Conservation (phyloP, 164 flowering plant genomes). For the Umbilicus rupestris region DNA sequence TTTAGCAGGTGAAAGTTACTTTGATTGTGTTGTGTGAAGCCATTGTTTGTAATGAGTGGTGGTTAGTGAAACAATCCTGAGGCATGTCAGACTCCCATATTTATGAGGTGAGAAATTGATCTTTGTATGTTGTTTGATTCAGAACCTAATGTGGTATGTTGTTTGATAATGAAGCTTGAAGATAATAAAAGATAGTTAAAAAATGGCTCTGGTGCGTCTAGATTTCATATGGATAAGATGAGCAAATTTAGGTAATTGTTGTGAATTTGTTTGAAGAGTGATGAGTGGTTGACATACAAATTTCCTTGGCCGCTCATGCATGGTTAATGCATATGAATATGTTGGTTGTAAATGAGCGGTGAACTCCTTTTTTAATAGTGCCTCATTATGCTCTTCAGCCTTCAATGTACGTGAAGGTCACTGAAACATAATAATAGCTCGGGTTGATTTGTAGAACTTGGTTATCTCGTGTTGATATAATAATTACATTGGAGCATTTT, state of each 20-base stretch:
- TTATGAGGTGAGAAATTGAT: slow-evolving; percentile 30
- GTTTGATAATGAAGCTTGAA: not conserved
- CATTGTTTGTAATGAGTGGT: slow-evolving; percentile 14
- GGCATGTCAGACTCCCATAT: slow-evolving; percentile 43
- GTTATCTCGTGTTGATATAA: not conserved
- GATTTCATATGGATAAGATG: not conserved
- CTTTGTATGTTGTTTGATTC: not conserved
- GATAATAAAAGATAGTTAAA: not conserved
- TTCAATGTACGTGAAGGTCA: not conserved
- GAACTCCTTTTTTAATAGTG: not conserved
- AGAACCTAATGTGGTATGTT: not conserved
- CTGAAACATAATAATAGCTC: not conserved
- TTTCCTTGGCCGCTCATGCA: not conserved
- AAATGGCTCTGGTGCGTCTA: not conserved
- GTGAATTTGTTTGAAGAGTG: no score
- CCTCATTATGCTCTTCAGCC: not conserved
- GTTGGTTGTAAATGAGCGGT: no score
- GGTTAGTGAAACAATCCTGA: slow-evolving; percentile 20
- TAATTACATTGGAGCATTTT: not conserved
- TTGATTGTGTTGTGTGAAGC: not conserved
- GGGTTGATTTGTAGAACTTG: not conserved
- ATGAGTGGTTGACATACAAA: not conserved
- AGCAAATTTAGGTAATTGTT: no score
- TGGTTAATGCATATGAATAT: no score
- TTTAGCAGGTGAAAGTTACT: slow-evolving; percentile 16